Evolutionary conservation across 139 green algal genomes (phyloP).

Genomic region (Chlamydomonas sp.): DNA sequence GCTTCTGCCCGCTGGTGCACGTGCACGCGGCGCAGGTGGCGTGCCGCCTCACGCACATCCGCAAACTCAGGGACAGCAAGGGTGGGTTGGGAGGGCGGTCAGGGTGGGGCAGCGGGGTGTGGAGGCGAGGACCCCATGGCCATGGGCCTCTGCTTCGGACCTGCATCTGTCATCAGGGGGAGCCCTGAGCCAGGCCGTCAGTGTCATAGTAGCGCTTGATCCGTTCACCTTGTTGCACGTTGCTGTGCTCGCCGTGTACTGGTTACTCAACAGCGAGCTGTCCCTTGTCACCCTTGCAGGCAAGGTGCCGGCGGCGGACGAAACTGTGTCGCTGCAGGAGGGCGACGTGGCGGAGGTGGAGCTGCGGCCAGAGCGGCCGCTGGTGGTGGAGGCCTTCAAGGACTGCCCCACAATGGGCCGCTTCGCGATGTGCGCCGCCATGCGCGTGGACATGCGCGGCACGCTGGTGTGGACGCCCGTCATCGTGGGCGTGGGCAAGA

Average conservation of each 20-base stretch:
- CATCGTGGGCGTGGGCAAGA: constrained; percentile 1
- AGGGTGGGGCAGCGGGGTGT: constrained; percentile 24
- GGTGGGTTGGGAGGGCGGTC: constrained; percentile 44
- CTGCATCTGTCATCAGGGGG: no score
- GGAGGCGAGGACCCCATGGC: background rate
- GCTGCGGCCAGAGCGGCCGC: constrained; percentile 77
- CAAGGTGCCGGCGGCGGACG: constrained; percentile 77
- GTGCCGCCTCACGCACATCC: constrained; percentile 75
- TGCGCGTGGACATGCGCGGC: background rate
- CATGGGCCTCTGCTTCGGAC: background rate
- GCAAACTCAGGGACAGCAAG: constrained; percentile 1
- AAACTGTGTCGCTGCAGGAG: constrained; percentile 74
- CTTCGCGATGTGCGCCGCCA: constrained; percentile 68
- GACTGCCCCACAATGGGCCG: constrained; percentile 73
- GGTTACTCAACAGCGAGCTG: background rate
- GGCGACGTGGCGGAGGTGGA: constrained; percentile 75
- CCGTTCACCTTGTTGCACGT: background rate
- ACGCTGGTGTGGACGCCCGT: background rate
- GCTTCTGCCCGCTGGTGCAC: constrained; percentile 75
- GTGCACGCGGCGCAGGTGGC: constrained; percentile 81
- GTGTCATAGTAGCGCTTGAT: no score
- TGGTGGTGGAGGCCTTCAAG: constrained; percentile 80
- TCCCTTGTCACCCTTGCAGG: constrained; percentile 64
- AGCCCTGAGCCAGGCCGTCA: no score
- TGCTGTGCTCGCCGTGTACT: background rate